Base-by-base conservation (phyloP, 192 early-diverging fungal species). In the Podila horticola region DNA sequence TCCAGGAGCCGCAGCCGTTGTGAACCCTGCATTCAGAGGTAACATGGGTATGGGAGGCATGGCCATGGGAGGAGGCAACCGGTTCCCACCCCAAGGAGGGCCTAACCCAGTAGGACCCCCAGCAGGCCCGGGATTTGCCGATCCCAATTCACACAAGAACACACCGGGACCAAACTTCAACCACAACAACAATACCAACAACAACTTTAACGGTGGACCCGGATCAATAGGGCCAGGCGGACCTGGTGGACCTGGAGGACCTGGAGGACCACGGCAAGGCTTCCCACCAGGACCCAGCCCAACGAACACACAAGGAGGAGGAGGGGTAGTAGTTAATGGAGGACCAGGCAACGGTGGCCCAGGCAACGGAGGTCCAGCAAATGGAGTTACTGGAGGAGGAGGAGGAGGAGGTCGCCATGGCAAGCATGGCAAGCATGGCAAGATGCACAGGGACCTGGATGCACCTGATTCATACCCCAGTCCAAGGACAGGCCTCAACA, bases 381-480 rank as follows among this genome's bases (percentile, higher is more conserved):
- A 67, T 45, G 30, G 41, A 1, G 55, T 19, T 34, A 19, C 8
- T 1, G n/a, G 19, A 64, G 22, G 48, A 5, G 61, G 7, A 20
- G 17, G 41, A 33, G 68, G 38, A 10, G 67, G 67, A 5, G 19
- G 48, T 17, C 67, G 74, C 13, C 68, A 69, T 26, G 15, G 30
- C 28, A 75, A 68, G 24, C 62, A 38, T n/a, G 63, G 30, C 17
- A 72, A 72, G 70, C 61, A 79, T 24, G 45, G 33, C 36, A 71
- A 79, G 51, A 20, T 50, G 17, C 76, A 79, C 34, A 57, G 69
- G 48, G 76, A 79, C 45, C 52, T 79, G 22, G 76, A 79, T 64
- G 76, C 76, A 30, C 76, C 76, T 2, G 76, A 79, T 64, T 29
- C 70, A 9, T 72, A 72, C 38, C 76, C 76, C 0, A 79, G 70